Percentiles rank a stretch among this genome's conserved stretches.
phyloP scores from a whole-genome alignment of 1,284 basidiomycete genomes.

The Naganishia sp. region DNA sequence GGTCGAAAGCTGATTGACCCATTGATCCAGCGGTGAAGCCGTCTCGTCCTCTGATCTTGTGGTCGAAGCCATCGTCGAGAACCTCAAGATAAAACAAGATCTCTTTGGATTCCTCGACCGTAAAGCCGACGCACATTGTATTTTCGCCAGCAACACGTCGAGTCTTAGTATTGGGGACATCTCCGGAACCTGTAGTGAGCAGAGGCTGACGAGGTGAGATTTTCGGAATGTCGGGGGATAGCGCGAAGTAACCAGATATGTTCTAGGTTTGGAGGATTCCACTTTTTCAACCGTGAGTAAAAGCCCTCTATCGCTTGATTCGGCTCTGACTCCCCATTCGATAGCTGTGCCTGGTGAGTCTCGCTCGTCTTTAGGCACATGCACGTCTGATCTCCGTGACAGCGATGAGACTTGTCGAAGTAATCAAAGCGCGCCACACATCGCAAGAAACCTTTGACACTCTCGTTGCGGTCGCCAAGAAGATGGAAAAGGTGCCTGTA shows the following conservation, averaged over 20 bases:
- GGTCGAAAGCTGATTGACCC: not conserved
- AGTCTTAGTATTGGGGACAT: constrained; percentile 59
- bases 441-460: constrained; percentile 56
- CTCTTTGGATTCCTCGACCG: constrained; percentile 59
- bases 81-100: constrained; percentile 60
- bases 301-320: not conserved
- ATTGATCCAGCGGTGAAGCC: constrained; percentile 49
- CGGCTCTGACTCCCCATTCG: not conserved
- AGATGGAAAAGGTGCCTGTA: constrained; percentile 60
- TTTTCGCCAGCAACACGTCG: constrained; percentile 62
- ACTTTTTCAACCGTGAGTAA: constrained; percentile 58
- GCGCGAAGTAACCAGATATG: not conserved
- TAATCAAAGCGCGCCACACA: constrained; percentile 58
- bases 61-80: constrained; percentile 63
- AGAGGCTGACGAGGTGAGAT: constrained; percentile 51
- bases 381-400: constrained; percentile 37
- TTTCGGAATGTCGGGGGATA: not conserved
- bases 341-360: constrained; percentile 22
- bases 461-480: constrained; percentile 56
- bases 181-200: constrained; percentile 50
- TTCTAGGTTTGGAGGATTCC: constrained; percentile 57
- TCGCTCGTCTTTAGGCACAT: not conserved
- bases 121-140: constrained; percentile 54
- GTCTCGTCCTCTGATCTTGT: constrained; percentile 59
- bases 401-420: constrained; percentile 63